Evolutionary conservation across 495 filamentous ascomycete genomes (phyloP).

Genomic region (Aspergillus affinis): DNA sequence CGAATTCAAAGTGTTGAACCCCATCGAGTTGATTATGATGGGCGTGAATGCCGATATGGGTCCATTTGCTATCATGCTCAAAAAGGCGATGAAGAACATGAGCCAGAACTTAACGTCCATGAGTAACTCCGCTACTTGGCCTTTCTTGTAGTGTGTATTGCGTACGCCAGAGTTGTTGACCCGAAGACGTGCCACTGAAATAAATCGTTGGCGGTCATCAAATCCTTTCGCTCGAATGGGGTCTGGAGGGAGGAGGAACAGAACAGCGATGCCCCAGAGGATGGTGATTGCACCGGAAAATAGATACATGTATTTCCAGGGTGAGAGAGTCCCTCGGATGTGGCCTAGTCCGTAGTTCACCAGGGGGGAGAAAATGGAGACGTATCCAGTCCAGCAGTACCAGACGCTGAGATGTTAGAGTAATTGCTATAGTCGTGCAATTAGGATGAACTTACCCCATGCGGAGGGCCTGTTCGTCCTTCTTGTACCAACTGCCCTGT

Average conservation of each 20-base stretch:
- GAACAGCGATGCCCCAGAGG: constrained; percentile 18
- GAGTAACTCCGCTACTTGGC: constrained; percentile 11
- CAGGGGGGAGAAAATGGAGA: constrained; percentile 26
- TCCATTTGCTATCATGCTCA: constrained; percentile 7
- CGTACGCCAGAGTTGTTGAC: constrained; percentile 12
- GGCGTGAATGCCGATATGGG: constrained; percentile 10
- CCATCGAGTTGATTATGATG: constrained; percentile 13
- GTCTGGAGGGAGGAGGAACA: constrained; percentile 11
- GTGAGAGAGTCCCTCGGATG: constrained; percentile 19
- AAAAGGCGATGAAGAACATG: constrained; percentile 8
- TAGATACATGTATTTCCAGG: constrained; percentile 32
- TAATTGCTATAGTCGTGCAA: background rate
- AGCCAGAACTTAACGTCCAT: constrained; percentile 12
- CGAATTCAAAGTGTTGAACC: constrained; percentile 11
- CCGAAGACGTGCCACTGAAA: constrained; percentile 6
- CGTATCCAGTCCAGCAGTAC: constrained; percentile 30
- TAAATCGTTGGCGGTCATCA: constrained; percentile 3
- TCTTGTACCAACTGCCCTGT: constrained; percentile 42
- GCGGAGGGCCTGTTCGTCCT: constrained; percentile 45
- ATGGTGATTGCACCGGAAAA: constrained; percentile 27
- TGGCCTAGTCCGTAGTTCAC: constrained; percentile 30
- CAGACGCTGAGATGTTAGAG: constrained; percentile 17
- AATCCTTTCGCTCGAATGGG: constrained; percentile 7
- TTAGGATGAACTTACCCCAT: constrained; percentile 31
- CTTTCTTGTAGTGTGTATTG: constrained; percentile 10